Base-by-base conservation (phyloP, 176 grass and related monocot species). In the Metroxylon sagu region DNA sequence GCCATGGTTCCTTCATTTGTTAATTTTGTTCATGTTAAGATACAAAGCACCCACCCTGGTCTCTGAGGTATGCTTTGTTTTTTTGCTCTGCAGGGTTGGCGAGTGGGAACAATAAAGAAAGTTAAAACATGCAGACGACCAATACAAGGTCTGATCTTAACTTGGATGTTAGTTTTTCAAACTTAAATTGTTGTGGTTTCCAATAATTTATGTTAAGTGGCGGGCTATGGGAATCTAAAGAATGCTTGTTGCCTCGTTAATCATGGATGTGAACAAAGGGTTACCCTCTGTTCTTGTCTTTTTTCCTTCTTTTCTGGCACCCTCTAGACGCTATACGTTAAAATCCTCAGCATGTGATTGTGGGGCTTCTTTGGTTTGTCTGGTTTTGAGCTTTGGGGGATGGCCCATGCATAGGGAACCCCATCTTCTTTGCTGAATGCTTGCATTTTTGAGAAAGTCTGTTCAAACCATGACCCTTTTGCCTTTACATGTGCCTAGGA, bases 131-230 rank as follows among this genome's bases (percentile, higher is more conserved):
- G 89, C 89, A 85, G 65, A 15, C 81, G 29, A 29, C 81, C 68
- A 95, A 77, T 55, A 54, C 78, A 62, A 95, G 89, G 89, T 95
- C 67, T 66, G 77, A 56, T 68, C 29, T 64, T 43, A 43, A 10
- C 35, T 43, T 43, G 35, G 8, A 43, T 43, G 8, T 43, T 43
- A 43, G 5, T 14, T 43, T 43, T 43, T 43, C 35, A 43, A 43
- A 43, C 8, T 43, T 43, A 14, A 43, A 14, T 3, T 43, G 8
- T 43, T 14, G 10, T 14, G 8, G 35, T 43, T 43, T 43, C 35
- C 8, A 43, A 14, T 43, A 43, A 43, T 43, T 43, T 43, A 14
- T 43, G 35, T 43, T 12, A 43, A 12, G 35, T 43, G 35, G 1
- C 12, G 12, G 35, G 35, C 35, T 3, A 43, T 43, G 8, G 35